Conservation (phyloP, 148 eudicot species). For the Camellia granthamiana region DNA sequence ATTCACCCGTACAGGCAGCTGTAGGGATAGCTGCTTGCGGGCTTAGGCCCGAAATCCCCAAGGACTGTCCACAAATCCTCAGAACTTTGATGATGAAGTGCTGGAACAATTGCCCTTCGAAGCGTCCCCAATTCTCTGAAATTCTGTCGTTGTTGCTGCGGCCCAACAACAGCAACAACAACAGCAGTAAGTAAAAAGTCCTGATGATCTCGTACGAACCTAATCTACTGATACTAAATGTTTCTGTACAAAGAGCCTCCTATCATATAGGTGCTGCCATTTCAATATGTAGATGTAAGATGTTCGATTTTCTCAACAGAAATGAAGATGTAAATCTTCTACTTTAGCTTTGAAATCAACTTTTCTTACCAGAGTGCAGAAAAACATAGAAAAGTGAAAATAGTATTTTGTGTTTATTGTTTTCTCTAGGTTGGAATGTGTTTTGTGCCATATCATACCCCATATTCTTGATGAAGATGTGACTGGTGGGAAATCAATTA, state of each 20-base stretch:
- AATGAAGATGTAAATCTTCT: constrained; percentile 26
- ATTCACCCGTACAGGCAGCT: constrained; percentile 95
- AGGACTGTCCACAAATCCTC: constrained; percentile 74
- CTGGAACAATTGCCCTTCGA: constrained; percentile 84
- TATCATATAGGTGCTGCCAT: constrained; percentile 20
- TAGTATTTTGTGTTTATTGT: not conserved
- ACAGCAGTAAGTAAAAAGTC: constrained; percentile 37
- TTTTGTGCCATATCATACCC: not conserved
- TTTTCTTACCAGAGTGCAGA: constrained; percentile 7
- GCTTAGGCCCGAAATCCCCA: constrained; percentile 93
- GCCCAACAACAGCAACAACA: constrained; percentile 38
- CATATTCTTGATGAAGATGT: constrained; percentile 10
- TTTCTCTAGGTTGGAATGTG: constrained; percentile 9
- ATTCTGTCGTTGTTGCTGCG: constrained; percentile 50
- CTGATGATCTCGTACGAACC: not conserved
- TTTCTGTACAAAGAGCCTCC: constrained; percentile 16
- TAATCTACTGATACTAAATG: not conserved
- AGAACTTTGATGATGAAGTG: constrained; percentile 68
- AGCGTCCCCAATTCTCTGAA: constrained; percentile 78
- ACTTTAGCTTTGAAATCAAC: constrained; percentile 5
- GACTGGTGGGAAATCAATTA: constrained; percentile 21
- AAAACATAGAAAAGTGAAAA: constrained; percentile 4
- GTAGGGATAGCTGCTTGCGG: constrained; percentile 98
- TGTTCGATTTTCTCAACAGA: constrained; percentile 17
- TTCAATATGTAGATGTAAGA: constrained; percentile 26